A percentile compares a stretch with the other conserved stretches of the same genome.
Conservation (phyloP, 257 asterid genomes). For the Solanum dulcamara region DNA sequence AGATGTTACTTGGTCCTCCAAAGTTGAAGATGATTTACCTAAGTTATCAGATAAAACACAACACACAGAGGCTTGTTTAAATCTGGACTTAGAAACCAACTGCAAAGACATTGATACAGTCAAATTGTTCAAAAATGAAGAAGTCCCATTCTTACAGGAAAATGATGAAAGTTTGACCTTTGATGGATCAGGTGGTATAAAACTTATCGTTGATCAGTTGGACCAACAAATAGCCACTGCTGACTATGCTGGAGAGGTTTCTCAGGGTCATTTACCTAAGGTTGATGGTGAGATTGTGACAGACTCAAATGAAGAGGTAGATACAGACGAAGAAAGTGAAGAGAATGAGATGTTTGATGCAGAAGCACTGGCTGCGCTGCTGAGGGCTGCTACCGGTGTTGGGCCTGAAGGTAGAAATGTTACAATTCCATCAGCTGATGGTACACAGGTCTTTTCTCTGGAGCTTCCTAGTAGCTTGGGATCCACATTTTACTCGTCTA, state of each 20-base stretch:
- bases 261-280: constrained; percentile 13
- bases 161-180: neutral
- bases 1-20: constrained; percentile 2
- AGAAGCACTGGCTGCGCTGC: constrained; percentile 5
- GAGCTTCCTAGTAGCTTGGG: constrained; percentile 5
- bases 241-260: constrained; percentile 13
- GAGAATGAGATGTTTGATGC: constrained; percentile 12
- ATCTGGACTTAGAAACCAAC: constrained; percentile 3
- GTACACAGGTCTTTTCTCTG: neutral
- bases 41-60: constrained; percentile 2
- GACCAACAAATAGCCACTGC: neutral
- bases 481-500: constrained; percentile 8
- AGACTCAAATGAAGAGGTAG: constrained; percentile 15
- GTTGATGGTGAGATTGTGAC: constrained; percentile 14
- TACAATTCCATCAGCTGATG: constrained; percentile 16
- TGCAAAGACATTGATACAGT: constrained; percentile 13
- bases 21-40: constrained; percentile 8
- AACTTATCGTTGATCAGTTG: neutral
- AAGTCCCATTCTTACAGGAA: neutral
- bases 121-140: constrained; percentile 9
- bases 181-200: neutral
- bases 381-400: constrained; percentile 11
- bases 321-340: constrained; percentile 14
- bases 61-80: constrained; percentile 1
- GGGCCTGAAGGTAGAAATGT: constrained; percentile 8